These are phyloP conservation scores for Benincasa hispida DNA, from an alignment of 306 rosid genomes.

Conservation along the genomic window DNA sequence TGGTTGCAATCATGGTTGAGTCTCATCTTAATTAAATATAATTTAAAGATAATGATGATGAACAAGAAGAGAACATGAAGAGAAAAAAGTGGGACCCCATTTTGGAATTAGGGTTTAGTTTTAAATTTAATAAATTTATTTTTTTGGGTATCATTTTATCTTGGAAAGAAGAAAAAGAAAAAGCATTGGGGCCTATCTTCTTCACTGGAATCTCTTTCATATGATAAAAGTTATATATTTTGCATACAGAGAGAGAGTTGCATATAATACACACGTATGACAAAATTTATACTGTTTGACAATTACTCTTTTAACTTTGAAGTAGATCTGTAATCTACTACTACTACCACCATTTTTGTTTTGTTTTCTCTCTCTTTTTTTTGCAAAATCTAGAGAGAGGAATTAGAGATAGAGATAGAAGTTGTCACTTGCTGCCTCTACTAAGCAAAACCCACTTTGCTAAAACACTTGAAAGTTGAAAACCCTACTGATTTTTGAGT, in stretches of 20 bases:
- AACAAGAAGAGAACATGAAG: background rate
- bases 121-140: background rate
- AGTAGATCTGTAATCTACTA: constrained; percentile 10
- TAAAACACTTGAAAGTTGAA: constrained; percentile 1
- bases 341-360: background rate
- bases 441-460: background rate
- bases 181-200: constrained; percentile 6
- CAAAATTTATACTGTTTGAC: constrained; percentile 6
- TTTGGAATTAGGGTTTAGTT: background rate
- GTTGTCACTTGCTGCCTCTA: constrained; percentile 1
- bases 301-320: constrained; percentile 6
- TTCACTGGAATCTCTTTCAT: constrained; percentile 1
- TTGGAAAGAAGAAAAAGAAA: background rate
- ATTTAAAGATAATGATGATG: background rate
- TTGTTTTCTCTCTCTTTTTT: background rate
- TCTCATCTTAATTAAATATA: background rate
- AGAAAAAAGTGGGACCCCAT: background rate
- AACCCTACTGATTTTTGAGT: background rate
- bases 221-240: constrained; percentile 3
- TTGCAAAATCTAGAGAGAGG: constrained; percentile 3
- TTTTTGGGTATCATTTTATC: background rate
- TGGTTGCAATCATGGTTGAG: background rate
- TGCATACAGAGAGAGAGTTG: background rate
- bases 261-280: background rate
- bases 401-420: background rate